phyloP scores from a whole-genome alignment of 2,329 filamentous ascomycete species.

The Epichloe glyceriae region DNA sequence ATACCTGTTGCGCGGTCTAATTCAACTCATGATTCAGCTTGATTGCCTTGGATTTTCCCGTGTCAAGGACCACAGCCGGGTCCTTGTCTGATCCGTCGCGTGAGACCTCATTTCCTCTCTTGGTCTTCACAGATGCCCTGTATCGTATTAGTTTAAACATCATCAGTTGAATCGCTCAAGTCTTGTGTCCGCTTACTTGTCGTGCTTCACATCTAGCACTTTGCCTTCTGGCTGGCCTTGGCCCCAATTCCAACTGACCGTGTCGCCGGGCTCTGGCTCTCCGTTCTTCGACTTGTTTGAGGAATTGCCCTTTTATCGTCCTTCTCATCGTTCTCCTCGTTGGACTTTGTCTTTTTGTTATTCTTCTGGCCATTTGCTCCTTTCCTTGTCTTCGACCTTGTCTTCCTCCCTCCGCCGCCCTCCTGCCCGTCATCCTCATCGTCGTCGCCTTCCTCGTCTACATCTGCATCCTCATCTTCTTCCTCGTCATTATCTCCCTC shows the following conservation, averaged over 20 bases:
- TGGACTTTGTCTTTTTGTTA: background rate
- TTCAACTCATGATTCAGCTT: constrained; percentile 7
- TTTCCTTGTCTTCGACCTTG: background rate
- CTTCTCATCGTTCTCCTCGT: background rate
- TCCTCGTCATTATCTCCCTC: constrained; percentile 1
- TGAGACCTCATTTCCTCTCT: constrained; percentile 27
- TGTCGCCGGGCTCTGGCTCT: constrained; percentile 26
- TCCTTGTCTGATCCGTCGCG: constrained; percentile 27
- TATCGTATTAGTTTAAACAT: background rate
- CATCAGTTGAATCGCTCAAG: background rate
- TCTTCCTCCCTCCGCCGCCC: background rate
- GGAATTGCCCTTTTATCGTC: constrained; percentile 5
- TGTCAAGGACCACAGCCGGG: constrained; percentile 29
- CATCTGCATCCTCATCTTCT: constrained; percentile 2
- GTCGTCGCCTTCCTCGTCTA: no score
- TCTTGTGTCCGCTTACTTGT: constrained; percentile 21
- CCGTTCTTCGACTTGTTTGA: constrained; percentile 7
- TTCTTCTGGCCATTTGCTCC: background rate
- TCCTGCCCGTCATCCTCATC: background rate
- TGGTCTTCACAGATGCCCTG: constrained; percentile 27
- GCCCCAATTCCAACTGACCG: constrained; percentile 34
- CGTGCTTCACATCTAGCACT: constrained; percentile 29
- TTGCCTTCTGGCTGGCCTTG: constrained; percentile 29
- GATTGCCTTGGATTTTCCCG: constrained; percentile 9
- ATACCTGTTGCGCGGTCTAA: background rate